Percentiles rank a stretch among this genome's conserved stretches.
Conservation (phyloP, 2,329 filamentous ascomycete genomes). For the Domatiomyces globalis region DNA sequence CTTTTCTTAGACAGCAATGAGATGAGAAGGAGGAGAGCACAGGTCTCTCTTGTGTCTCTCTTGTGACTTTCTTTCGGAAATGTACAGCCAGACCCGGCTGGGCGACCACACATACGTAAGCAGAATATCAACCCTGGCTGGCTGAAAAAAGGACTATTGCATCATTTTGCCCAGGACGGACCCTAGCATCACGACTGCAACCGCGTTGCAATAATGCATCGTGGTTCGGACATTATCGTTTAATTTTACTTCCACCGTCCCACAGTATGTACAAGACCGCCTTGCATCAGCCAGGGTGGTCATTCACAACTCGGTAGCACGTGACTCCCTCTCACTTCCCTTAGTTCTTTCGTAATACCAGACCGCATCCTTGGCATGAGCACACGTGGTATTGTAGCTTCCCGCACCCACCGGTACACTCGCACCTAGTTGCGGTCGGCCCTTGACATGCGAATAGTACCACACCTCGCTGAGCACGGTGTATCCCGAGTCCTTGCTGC, state of each 20-base stretch:
- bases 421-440: constrained; percentile 40
- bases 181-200: too few relatives aligned
- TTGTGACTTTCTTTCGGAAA: too few relatives aligned
- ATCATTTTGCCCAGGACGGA: too few relatives aligned
- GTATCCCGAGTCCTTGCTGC: constrained; percentile 40
- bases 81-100: too few relatives aligned
- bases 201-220: too few relatives aligned
- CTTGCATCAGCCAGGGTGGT: background rate
- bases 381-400: constrained; percentile 17
- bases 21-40: too few relatives aligned
- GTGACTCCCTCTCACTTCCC: background rate
- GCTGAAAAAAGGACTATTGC: too few relatives aligned
- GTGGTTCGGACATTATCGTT: background rate
- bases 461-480: constrained; percentile 49
- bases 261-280: background rate
- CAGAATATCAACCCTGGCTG: too few relatives aligned
- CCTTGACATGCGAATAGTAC: constrained; percentile 50
- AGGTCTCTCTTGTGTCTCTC: too few relatives aligned
- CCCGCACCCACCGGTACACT: constrained; percentile 24
- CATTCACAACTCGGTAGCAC: background rate
- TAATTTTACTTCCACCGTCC: background rate
- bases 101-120: too few relatives aligned
- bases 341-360: constrained; percentile 15
- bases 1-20: too few relatives aligned
- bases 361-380: constrained; percentile 15